Evolutionary conservation across 768 basidiomycete species (phyloP).

Genomic region (Russula virescens): DNA sequence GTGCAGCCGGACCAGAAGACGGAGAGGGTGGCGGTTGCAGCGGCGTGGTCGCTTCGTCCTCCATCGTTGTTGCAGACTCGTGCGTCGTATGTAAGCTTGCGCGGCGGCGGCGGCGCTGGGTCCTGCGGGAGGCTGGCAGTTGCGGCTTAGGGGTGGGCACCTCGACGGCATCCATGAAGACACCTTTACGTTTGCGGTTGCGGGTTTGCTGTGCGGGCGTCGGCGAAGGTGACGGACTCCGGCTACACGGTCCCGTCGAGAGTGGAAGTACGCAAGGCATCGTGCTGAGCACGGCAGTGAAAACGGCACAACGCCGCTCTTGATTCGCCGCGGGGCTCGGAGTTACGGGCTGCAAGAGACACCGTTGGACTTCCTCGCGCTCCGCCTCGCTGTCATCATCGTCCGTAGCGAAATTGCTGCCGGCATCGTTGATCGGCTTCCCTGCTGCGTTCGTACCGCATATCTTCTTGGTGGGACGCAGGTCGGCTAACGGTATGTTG

Average conservation of each 20-base stretch:
- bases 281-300: background rate
- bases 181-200: conserved; percentile 41
- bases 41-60: background rate
- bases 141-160: conserved; percentile 35
- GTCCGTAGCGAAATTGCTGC: background rate
- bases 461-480: conserved; percentile 12
- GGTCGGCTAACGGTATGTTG: conserved; percentile 30
- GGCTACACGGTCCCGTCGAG: background rate
- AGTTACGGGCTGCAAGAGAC: background rate
- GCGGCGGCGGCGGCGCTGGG: conserved; percentile 24
- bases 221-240: conserved; percentile 12
- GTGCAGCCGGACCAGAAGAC: background rate
- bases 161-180: conserved; percentile 48
- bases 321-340: background rate
- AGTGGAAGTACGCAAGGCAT: background rate
- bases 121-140: conserved; percentile 28
- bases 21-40: background rate
- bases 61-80: no score
- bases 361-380: conserved; percentile 3
- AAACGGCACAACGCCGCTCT: background rate
- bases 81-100: background rate
- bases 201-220: conserved; percentile 3
- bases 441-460: background rate
- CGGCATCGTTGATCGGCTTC: background rate
- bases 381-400: conserved; percentile 14